These are phyloP conservation scores for Trichoderma oligosporum DNA, from an alignment of 2,329 filamentous ascomycete species.

Conservation along the genomic window DNA sequence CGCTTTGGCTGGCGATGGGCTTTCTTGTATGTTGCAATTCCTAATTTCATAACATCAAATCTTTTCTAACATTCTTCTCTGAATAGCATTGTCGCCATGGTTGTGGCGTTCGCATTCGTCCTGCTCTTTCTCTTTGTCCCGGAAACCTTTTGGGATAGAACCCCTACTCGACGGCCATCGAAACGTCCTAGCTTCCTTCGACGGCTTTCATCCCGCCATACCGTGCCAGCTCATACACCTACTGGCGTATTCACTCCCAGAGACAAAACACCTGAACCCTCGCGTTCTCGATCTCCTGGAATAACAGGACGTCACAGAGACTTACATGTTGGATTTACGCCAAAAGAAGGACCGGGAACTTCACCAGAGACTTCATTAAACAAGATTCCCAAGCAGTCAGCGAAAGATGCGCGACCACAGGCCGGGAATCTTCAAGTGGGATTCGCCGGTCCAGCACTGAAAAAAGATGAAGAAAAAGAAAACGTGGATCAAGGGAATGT, in stretches of 20 bases:
- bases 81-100: conserved; percentile 71
- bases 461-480: background rate
- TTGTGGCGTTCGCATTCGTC: conserved; percentile 66
- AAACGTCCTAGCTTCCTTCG: conserved; percentile 46
- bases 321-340: conserved; percentile 34
- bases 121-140: conserved; percentile 88
- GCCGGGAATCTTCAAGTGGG: background rate
- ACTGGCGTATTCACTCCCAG: conserved; percentile 5
- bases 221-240: conserved; percentile 20
- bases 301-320: conserved; percentile 27
- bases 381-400: no score
- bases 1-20: conserved; percentile 82
- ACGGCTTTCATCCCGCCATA: conserved; percentile 44
- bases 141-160: conserved; percentile 93
- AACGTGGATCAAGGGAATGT: background rate
- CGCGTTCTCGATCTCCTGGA: conserved; percentile 23
- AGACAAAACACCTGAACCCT: conserved; percentile 5
- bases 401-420: background rate
- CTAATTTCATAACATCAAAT: background rate
- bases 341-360: background rate
- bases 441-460: background rate
- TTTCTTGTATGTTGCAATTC: conserved; percentile 60
- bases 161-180: conserved; percentile 49
- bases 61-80: conserved; percentile 7
- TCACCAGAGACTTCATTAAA: background rate